These are phyloP conservation scores for Epipyxis sp. DNA, from an alignment of 108 stramenopile genomes.

Conservation along the genomic window DNA sequence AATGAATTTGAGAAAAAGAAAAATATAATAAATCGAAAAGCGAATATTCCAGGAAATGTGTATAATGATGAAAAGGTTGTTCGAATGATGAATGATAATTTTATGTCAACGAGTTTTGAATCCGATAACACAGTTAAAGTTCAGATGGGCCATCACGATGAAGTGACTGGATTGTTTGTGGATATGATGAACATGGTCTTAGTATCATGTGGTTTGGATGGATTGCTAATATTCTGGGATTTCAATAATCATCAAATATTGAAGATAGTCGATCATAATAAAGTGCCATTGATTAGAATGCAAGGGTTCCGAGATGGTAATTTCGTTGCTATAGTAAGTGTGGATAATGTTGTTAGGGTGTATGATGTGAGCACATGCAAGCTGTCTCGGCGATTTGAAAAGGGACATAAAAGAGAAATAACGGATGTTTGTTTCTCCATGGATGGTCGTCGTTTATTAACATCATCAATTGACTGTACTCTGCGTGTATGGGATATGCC, in stretches of 20 bases:
- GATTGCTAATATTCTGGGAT: constrained; percentile 7
- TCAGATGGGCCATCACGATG: background rate
- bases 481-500: constrained; percentile 27
- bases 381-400: background rate
- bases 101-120: background rate
- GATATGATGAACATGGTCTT: background rate
- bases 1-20: background rate
- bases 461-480: background rate
- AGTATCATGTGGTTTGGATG: constrained; percentile 27
- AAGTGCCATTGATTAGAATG: background rate
- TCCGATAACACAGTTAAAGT: background rate
- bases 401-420: background rate
- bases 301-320: background rate
- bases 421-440: background rate
- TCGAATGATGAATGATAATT: no score
- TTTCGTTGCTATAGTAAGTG: background rate
- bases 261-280: background rate
- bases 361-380: background rate
- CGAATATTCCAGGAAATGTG: no score
- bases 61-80: no score
- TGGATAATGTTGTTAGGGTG: background rate
- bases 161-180: constrained; percentile 10
- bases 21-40: background rate
- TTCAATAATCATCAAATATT: background rate
- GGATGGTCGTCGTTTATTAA: constrained; percentile 20